Conservation (phyloP, 345 rosid genomes). For the Hibiscus syriacus region DNA sequence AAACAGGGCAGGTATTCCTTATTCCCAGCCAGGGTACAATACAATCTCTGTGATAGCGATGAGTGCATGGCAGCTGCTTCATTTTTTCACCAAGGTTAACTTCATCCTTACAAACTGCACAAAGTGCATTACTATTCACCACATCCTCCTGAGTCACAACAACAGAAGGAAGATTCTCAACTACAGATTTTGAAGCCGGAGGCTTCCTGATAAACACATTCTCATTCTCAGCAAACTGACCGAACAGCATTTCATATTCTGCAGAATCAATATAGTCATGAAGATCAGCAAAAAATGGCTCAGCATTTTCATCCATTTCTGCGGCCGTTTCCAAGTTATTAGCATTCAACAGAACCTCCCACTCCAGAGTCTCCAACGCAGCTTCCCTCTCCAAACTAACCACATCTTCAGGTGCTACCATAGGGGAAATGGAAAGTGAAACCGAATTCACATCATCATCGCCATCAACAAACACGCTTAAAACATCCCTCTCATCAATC, state of each 20-base stretch:
- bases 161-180: constrained; percentile 54
- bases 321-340: constrained; percentile 45
- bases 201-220: constrained; percentile 48
- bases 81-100: constrained; percentile 47
- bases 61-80: constrained; percentile 73
- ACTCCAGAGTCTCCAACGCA: constrained; percentile 44
- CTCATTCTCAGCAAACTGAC: constrained; percentile 72
- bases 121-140: constrained; percentile 34
- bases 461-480: constrained; percentile 45
- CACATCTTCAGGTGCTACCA: constrained; percentile 46
- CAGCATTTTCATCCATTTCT: constrained; percentile 35
- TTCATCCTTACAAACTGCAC: constrained; percentile 89
- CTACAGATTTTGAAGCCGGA: constrained; percentile 56
- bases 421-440: constrained; percentile 45
- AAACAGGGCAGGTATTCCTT: constrained; percentile 92
- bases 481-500: constrained; percentile 56
- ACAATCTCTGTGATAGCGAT: constrained; percentile 78
- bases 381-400: constrained; percentile 44
- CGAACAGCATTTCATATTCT: constrained; percentile 68
- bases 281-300: constrained; percentile 41
- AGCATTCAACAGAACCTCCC: constrained; percentile 78
- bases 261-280: constrained; percentile 56
- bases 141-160: constrained; percentile 41
- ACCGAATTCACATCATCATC: constrained; percentile 55
- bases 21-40: constrained; percentile 76